phyloP scores from a whole-genome alignment of 1,284 basidiomycete genomes.

The Heterobasidion parviporum region DNA sequence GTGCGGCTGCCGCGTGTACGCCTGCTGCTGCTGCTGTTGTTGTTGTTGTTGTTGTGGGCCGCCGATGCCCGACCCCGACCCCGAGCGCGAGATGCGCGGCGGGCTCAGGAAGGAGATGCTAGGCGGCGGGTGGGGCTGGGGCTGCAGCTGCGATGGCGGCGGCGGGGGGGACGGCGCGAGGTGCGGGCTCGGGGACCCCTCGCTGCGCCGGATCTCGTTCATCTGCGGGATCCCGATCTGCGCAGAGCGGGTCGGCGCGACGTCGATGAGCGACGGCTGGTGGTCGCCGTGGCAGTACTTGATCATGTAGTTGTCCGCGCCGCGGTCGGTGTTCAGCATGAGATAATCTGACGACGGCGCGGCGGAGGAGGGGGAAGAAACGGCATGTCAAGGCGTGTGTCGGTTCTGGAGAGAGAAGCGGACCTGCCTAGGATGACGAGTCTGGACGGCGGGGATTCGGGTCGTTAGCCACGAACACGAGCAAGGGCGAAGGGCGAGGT shows the following conservation, averaged over 20 bases:
- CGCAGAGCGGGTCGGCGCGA: slow-evolving; percentile 63
- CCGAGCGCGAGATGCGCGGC: background rate
- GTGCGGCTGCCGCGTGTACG: slow-evolving; percentile 30
- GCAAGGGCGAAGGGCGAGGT: slow-evolving; percentile 4
- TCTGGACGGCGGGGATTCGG: slow-evolving; percentile 24
- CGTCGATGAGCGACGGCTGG: slow-evolving; percentile 65
- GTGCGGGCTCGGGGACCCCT: slow-evolving; percentile 18
- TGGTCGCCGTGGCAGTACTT: slow-evolving; percentile 75
- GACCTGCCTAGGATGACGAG: slow-evolving; percentile 70
- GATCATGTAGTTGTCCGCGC: slow-evolving; percentile 85
- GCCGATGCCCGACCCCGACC: background rate
- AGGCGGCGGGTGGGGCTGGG: slow-evolving; percentile 27
- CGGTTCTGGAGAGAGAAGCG: background rate
- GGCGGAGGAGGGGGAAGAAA: no score
- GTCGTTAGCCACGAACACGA: background rate
- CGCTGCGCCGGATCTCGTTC: slow-evolving; percentile 47
- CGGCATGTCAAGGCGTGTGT: background rate
- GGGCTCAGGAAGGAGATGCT: slow-evolving; percentile 22
- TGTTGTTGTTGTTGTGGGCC: slow-evolving; percentile 11
- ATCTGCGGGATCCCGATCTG: slow-evolving; percentile 47
- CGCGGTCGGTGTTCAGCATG: slow-evolving; percentile 84
- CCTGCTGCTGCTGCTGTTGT: slow-evolving; percentile 13
- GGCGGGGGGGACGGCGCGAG: background rate
- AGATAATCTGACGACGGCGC: slow-evolving; percentile 54
- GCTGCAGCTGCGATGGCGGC: background rate